Conservation (phyloP, 495 filamentous ascomycete species). For the Tirmania nivea region DNA sequence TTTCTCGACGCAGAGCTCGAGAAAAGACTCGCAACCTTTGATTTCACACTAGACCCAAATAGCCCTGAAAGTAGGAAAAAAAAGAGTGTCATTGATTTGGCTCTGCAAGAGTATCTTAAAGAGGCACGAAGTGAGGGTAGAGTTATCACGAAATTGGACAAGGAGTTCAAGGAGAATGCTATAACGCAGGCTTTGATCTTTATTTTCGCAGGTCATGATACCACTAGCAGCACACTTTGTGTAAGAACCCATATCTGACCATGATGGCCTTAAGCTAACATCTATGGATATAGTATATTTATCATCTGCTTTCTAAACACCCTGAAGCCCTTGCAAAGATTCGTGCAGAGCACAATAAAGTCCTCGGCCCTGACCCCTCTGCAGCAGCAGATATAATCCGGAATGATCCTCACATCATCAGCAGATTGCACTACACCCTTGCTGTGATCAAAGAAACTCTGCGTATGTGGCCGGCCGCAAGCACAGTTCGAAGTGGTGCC, state of each 20-base stretch:
- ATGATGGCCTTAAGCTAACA: neutral
- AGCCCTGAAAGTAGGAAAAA: neutral
- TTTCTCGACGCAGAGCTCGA: too few species aligned
- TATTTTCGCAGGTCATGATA: slow-evolving; percentile 31
- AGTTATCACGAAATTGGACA: neutral
- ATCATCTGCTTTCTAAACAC: slow-evolving; percentile 27
- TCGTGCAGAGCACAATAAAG: slow-evolving; percentile 26
- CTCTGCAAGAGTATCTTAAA: neutral
- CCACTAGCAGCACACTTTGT: slow-evolving; percentile 23
- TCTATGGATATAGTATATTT: slow-evolving; percentile 16
- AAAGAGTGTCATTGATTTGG: neutral
- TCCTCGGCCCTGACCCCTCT: slow-evolving; percentile 17
- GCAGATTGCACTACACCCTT: slow-evolving; percentile 23
- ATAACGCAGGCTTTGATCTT: slow-evolving; percentile 15
- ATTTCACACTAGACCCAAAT: too few species aligned
- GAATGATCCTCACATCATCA: slow-evolving; percentile 18
- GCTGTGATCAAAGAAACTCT: slow-evolving; percentile 29
- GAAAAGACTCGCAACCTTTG: too few species aligned
- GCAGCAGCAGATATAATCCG: slow-evolving; percentile 10
- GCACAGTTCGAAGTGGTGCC: slow-evolving; percentile 6
- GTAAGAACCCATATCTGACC: slow-evolving; percentile 1
- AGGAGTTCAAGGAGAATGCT: neutral
- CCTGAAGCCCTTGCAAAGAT: slow-evolving; percentile 23
- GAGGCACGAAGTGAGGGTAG: neutral
- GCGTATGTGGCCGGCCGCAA: slow-evolving; percentile 21